phyloP scores from a whole-genome alignment of 768 basidiomycete genomes.

The Boletus vinaceobasis region DNA sequence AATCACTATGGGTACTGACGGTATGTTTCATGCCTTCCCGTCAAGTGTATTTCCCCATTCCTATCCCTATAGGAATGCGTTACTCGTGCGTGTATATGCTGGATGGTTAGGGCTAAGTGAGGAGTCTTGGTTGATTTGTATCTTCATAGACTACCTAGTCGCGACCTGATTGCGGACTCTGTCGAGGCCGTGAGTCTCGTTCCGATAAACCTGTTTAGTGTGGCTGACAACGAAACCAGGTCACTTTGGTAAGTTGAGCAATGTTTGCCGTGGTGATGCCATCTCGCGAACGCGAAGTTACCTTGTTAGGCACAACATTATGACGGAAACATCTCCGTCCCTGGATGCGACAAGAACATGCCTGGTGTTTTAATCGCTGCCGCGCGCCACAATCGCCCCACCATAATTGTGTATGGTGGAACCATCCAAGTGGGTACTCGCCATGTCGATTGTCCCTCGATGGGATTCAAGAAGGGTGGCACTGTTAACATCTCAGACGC shows the following conservation, averaged over 20 bases:
- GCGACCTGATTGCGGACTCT: conserved; percentile 87
- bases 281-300: not conserved
- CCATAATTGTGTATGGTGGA: conserved; percentile 83
- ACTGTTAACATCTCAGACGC: conserved; percentile 81
- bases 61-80: conserved; percentile 61
- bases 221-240: conserved; percentile 33
- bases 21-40: conserved; percentile 37
- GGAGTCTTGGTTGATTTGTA: not conserved
- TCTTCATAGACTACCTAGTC: conserved; percentile 64
- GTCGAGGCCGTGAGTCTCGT: conserved; percentile 64
- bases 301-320: conserved; percentile 73
- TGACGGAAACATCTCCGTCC: conserved; percentile 82
- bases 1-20: conserved; percentile 88
- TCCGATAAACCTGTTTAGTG: not conserved
- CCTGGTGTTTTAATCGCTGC: conserved; percentile 87
- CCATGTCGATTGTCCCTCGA: conserved; percentile 75
- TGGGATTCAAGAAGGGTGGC: conserved; percentile 77
- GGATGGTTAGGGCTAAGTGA: not conserved
- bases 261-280: not conserved
- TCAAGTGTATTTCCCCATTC: not conserved
- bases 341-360: conserved; percentile 94
- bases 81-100: conserved; percentile 65
- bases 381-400: conserved; percentile 81
- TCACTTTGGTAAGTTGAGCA: conserved; percentile 46
- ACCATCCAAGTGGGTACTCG: conserved; percentile 77